Percentiles rank a stretch among this genome's conserved stretches.
Conservation (phyloP, 768 basidiomycete genomes). For the Mrakia hoshinonis region DNA sequence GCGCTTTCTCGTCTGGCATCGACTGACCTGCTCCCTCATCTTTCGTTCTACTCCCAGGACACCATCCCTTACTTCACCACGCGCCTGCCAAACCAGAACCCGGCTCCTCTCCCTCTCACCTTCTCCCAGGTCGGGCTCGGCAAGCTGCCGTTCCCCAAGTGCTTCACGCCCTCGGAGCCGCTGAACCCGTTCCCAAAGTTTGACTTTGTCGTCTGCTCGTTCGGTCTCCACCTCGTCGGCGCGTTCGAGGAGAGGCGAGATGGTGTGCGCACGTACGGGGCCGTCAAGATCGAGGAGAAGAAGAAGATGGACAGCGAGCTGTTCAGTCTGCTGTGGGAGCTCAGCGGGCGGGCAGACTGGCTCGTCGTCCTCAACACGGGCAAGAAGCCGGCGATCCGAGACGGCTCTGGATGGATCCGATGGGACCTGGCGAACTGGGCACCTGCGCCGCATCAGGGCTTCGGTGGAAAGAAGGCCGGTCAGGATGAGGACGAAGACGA, state of each 20-base stretch:
- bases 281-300: conserved; percentile 17
- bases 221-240: conserved; percentile 59
- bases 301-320: conserved; percentile 46
- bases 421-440: conserved; percentile 39
- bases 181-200: conserved; percentile 35
- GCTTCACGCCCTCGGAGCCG: conserved; percentile 26
- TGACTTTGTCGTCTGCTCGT: conserved; percentile 65
- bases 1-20: conserved; percentile 51
- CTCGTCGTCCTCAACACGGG: conserved; percentile 63
- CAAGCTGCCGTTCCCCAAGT: conserved; percentile 43
- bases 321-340: conserved; percentile 57
- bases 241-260: conserved; percentile 36
- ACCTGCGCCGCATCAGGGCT: conserved; percentile 30
- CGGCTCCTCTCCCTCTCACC: conserved; percentile 43
- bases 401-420: conserved; percentile 37
- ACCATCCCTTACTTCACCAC: conserved; percentile 6
- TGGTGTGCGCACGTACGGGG: conserved; percentile 11
- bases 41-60: conserved; percentile 46
- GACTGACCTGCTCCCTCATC: conserved; percentile 45
- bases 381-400: conserved; percentile 58
- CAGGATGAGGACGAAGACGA: conserved; percentile 33
- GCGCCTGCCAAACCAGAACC: neutral
- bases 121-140: conserved; percentile 60
- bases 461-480: conserved; percentile 29
- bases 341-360: conserved; percentile 57